A percentile compares a stretch with the other conserved stretches of the same genome.
Conservation (phyloP, 2,329 filamentous ascomycete genomes). For the Helotiales sp. region DNA sequence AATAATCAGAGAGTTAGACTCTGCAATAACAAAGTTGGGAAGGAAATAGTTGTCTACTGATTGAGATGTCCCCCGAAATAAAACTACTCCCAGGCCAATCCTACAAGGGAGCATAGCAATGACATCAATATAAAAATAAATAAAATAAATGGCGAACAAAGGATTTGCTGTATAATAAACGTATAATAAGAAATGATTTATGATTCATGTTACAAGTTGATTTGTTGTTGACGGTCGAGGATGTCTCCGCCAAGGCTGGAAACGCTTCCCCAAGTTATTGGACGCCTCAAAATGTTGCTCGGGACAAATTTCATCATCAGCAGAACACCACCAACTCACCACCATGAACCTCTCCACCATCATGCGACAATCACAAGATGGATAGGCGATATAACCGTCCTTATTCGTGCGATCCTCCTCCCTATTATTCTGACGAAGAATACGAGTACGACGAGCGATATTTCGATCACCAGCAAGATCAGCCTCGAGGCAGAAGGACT, state of each 20-base stretch:
- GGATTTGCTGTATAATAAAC: too few species aligned
- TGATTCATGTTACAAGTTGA: too few species aligned
- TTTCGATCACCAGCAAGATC: not conserved
- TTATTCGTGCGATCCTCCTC: not conserved
- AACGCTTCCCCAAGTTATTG: not conserved
- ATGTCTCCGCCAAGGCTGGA: conserved; percentile 2
- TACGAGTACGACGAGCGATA: not conserved
- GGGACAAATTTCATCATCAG: not conserved
- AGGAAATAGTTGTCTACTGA: too few species aligned
- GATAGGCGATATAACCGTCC: conserved; percentile 2
- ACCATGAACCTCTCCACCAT: not conserved
- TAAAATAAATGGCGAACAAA: too few species aligned
- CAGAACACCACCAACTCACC: not conserved
- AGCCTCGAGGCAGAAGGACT: not conserved
- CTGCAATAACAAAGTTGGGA: too few species aligned
- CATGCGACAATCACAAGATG: not conserved
- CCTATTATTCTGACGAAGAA: not conserved
- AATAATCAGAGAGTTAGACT: too few species aligned
- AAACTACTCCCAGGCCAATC: too few species aligned
- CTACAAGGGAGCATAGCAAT: too few species aligned
- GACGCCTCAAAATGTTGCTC: not conserved
- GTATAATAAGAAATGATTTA: too few species aligned
- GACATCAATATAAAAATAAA: too few species aligned
- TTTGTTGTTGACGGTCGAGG: too few species aligned
- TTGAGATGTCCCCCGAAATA: too few species aligned